These are phyloP conservation scores for Aurinia saxatilis DNA, from an alignment of 345 rosid genomes.

Conservation along the genomic window DNA sequence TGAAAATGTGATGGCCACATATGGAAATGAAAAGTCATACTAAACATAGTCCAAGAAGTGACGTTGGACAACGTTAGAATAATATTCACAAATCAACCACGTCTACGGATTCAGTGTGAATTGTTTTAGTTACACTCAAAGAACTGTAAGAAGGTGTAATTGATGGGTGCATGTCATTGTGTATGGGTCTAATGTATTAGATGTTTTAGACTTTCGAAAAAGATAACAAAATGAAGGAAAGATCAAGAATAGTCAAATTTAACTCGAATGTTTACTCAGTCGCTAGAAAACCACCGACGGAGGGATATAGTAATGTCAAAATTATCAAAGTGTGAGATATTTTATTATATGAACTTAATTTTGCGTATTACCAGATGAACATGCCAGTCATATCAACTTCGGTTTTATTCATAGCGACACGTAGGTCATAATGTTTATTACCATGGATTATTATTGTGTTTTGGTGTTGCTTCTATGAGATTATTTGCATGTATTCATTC, in stretches of 20 bases:
- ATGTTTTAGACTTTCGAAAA: too few relatives aligned
- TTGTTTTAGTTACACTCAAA: too few relatives aligned
- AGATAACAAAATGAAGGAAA: too few relatives aligned
- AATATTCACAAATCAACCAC: too few relatives aligned
- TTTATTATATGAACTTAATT: background rate
- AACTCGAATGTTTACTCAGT: too few relatives aligned
- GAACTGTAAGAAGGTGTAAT: too few relatives aligned
- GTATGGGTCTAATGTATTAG: too few relatives aligned
- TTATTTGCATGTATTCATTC: background rate
- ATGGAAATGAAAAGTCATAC: background rate
- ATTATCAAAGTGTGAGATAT: background rate
- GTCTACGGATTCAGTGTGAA: too few relatives aligned
- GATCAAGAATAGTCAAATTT: too few relatives aligned
- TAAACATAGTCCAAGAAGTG: background rate
- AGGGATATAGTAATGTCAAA: too few relatives aligned
- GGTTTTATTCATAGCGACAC: slow-evolving; percentile 6
- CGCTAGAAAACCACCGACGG: too few relatives aligned
- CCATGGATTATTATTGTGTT: background rate
- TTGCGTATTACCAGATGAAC: background rate
- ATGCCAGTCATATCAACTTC: background rate
- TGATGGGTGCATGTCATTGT: too few relatives aligned
- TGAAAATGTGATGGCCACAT: background rate
- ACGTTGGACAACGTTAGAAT: background rate
- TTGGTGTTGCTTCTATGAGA: background rate
- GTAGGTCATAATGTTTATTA: background rate